Evolutionary conservation across 1,284 basidiomycete genomes (phyloP).

Genomic region (Marasmius oreades): DNA sequence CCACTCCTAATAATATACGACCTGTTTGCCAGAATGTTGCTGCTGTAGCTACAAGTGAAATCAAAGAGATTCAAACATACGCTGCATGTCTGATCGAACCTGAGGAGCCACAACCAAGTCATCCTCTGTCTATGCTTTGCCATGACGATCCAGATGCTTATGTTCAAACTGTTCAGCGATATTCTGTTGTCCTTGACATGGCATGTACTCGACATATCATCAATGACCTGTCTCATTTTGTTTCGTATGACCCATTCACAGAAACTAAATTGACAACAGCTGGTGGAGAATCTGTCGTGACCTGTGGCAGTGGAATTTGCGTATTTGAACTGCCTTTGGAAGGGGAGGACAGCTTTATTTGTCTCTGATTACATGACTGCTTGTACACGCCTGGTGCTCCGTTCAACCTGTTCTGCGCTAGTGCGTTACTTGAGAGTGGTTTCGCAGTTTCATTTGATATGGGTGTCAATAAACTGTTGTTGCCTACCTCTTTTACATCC

Average conservation of each 20-base stretch:
- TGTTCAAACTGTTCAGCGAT: background rate
- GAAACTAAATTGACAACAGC: background rate
- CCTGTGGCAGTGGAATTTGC: background rate
- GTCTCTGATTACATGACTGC: slow-evolving; percentile 5
- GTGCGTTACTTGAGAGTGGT: background rate
- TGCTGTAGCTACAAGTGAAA: background rate
- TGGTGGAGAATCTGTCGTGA: background rate
- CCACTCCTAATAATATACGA: too few relatives aligned
- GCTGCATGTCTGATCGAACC: background rate
- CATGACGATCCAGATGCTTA: background rate
- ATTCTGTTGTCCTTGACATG: background rate
- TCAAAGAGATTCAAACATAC: background rate
- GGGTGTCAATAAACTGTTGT: background rate
- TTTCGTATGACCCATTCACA: background rate
- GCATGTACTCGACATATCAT: slow-evolving; percentile 9
- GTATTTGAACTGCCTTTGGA: background rate
- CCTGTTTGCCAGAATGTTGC: too few relatives aligned
- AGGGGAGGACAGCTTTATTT: background rate
- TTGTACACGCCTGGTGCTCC: slow-evolving; percentile 6
- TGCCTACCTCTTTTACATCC: background rate
- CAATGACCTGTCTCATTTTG: background rate
- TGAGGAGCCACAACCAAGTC: too few relatives aligned
- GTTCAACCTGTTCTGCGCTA: slow-evolving; percentile 2
- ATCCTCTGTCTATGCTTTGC: background rate
- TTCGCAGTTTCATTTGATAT: background rate